Evolutionary conservation across 345 rosid species (phyloP).

Genomic region (Aethionema arabicum): DNA sequence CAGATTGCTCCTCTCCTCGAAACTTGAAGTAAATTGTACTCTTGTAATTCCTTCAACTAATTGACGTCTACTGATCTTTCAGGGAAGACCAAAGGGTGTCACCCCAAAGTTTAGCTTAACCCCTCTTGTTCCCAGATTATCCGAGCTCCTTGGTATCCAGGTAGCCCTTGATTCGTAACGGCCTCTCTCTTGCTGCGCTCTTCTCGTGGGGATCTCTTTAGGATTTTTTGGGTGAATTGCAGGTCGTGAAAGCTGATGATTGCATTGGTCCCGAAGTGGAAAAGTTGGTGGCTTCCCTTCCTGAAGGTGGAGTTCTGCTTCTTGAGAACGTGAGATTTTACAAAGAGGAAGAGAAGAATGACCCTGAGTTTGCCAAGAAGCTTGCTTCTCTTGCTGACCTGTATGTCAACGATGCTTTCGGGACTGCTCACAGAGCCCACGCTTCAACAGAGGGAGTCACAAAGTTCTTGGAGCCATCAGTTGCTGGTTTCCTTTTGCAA

Average conservation of each 20-base stretch:
- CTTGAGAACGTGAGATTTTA: conserved; percentile 92
- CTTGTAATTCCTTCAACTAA: neutral
- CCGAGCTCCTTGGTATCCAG: conserved; percentile 84
- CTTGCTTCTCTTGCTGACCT: conserved; percentile 85
- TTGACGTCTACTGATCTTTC: conserved; percentile 25
- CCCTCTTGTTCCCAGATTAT: conserved; percentile 88
- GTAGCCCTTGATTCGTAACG: conserved; percentile 32
- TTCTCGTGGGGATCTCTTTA: neutral
- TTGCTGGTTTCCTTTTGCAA: conserved; percentile 96
- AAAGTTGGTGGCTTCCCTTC: conserved; percentile 62
- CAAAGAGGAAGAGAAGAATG: conserved; percentile 96
- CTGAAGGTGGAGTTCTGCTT: conserved; percentile 75
- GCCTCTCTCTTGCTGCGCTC: neutral
- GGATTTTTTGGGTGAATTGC: conserved; percentile 8
- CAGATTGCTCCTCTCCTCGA: neutral
- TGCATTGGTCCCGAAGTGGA: conserved; percentile 80
- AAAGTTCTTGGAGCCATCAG: conserved; percentile 82
- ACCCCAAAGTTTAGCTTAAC: conserved; percentile 92
- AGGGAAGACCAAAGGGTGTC: conserved; percentile 98
- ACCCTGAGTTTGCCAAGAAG: conserved; percentile 90
- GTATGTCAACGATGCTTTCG: conserved; percentile 91
- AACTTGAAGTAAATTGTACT: neutral
- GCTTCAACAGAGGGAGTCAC: conserved; percentile 95
- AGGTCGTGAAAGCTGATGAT: conserved; percentile 87
- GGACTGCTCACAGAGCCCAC: conserved; percentile 92